These are phyloP conservation scores for Amanita fuliginea DNA, from an alignment of 768 basidiomycete species.

Conservation along the genomic window DNA sequence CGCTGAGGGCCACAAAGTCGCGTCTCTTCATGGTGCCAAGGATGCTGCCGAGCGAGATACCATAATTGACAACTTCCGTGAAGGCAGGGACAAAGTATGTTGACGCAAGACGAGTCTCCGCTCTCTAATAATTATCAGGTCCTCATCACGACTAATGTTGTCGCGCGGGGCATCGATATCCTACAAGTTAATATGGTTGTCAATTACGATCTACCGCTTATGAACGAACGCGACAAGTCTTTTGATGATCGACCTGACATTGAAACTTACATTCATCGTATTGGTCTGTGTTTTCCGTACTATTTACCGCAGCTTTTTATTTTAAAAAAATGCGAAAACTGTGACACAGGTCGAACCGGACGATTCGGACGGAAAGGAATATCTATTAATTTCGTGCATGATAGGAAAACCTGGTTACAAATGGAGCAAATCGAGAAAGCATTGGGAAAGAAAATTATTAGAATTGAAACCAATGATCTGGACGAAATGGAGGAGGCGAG, in stretches of 20 bases:
- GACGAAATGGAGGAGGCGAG: slow-evolving; percentile 90
- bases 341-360: slow-evolving; percentile 76
- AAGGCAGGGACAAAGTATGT: slow-evolving; percentile 85
- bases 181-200: slow-evolving; percentile 99
- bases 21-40: slow-evolving; percentile 92
- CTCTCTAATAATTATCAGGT: slow-evolving; percentile 21
- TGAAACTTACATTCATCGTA: slow-evolving; percentile 97
- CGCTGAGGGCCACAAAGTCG: slow-evolving; percentile 90
- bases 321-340: neutral
- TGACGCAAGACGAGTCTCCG: neutral
- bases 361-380: slow-evolving; percentile 97
- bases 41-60: slow-evolving; percentile 82
- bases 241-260: slow-evolving; percentile 65
- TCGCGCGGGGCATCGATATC: slow-evolving; percentile 97
- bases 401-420: slow-evolving; percentile 76
- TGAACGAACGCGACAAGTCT: slow-evolving; percentile 54
- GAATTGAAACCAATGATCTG: slow-evolving; percentile 82
- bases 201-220: slow-evolving; percentile 90
- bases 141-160: slow-evolving; percentile 97
- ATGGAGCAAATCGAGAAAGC: slow-evolving; percentile 84
- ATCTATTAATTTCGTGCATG: slow-evolving; percentile 95
- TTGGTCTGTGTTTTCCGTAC: slow-evolving; percentile 45
- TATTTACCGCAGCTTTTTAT: neutral
- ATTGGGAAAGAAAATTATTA: slow-evolving; percentile 67
- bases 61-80: slow-evolving; percentile 90